Percentiles rank a stretch among this genome's conserved stretches.
These are phyloP conservation scores for Podaxis sp. DNA, from an alignment of 768 basidiomycete genomes.

Conservation along the genomic window DNA sequence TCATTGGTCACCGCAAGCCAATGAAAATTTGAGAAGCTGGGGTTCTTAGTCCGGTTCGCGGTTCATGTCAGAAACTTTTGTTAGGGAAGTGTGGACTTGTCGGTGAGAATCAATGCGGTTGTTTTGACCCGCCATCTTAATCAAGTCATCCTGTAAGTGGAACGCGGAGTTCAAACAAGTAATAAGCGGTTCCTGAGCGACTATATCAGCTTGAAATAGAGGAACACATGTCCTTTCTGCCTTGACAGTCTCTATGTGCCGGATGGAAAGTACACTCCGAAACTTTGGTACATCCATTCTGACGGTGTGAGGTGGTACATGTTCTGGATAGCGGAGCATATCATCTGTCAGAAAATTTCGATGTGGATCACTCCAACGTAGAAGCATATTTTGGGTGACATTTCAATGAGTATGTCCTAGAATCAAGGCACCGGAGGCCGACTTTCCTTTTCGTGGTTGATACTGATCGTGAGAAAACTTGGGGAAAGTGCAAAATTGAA, in stretches of 20 bases:
- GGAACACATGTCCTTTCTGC: not conserved
- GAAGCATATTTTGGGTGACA: not conserved
- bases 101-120: not conserved
- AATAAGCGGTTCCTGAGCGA: not conserved
- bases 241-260: not conserved
- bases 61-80: not conserved
- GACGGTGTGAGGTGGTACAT: not conserved
- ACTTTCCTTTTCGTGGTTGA: not conserved
- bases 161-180: not conserved
- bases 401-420: not conserved
- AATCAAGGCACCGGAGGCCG: constrained; percentile 3
- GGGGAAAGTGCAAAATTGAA: constrained; percentile 9
- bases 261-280: not conserved
- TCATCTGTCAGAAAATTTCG: constrained; percentile 2
- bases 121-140: not conserved
- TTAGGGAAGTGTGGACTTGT: not conserved
- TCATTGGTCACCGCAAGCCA: not conserved
- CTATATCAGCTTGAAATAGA: not conserved
- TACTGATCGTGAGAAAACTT: constrained; percentile 9
- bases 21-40: not conserved
- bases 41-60: not conserved
- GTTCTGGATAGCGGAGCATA: not conserved
- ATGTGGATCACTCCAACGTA: not conserved
- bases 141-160: not conserved
- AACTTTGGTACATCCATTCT: not conserved